Conservation (phyloP, 306 rosid species). For the Corylus heterophylla region DNA sequence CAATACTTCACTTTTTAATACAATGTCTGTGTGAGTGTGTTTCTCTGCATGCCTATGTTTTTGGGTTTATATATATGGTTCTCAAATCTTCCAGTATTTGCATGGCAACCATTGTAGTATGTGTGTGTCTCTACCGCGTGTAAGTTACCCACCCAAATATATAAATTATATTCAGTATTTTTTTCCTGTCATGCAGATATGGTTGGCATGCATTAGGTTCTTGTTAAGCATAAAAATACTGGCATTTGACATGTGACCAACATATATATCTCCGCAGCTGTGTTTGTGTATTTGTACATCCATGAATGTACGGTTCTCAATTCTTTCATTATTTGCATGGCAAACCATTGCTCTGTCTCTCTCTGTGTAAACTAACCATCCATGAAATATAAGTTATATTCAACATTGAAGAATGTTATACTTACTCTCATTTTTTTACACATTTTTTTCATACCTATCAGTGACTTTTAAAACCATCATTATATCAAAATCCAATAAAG, state of each 20-base stretch:
- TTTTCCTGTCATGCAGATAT: not conserved
- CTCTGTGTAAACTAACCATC: too few species aligned
- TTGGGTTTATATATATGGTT: not conserved
- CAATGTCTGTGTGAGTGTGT: not conserved
- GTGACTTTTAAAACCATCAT: too few species aligned
- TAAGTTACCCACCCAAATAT: not conserved
- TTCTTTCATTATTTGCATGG: too few species aligned
- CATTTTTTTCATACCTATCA: too few species aligned
- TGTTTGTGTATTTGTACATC: too few species aligned
- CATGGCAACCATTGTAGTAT: not conserved
- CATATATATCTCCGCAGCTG: too few species aligned
- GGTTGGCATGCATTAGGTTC: not conserved
- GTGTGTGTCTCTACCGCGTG: not conserved
- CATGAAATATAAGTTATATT: too few species aligned
- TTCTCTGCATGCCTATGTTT: not conserved
- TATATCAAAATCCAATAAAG: too few species aligned
- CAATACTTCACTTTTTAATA: not conserved
- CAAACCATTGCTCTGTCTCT: not conserved
- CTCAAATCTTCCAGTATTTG: not conserved
- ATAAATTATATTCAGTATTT: not conserved
- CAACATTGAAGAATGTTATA: too few species aligned
- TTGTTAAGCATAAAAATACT: not conserved
- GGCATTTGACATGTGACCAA: too few species aligned
- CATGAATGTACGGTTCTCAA: too few species aligned
- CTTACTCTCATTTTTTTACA: too few species aligned